Evolutionary conservation across 371 early-diverging fungal genomes (phyloP), one percentile per base, ranked within the genome.

Genomic region (Conidiobolus coronatus): DNA sequence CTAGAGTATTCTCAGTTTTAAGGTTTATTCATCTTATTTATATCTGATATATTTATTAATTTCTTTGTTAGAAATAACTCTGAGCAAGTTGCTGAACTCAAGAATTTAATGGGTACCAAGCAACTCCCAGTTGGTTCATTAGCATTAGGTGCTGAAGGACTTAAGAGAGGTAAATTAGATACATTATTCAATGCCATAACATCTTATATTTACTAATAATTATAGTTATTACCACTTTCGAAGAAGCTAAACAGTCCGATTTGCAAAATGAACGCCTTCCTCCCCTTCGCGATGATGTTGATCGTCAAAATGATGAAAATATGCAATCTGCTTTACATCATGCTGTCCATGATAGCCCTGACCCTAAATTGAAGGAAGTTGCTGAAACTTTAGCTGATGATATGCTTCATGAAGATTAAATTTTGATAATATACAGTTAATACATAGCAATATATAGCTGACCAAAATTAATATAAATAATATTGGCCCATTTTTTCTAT

Each of bases 201-300:
- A 41, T n/a, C 6, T 40, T 21, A 40, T 19, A 36, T 41, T 33
- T 17, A 13, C 45, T 40, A 17, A 37, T 24, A 35, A 23, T 43
- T 34, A 15, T 48, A 67, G 86, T 86, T 17, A 88, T 91, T 54
- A 70, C 73, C 11, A 69, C 80, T 24, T 92, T 92, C 61, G 92
- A 92, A 35, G 86, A 90, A 51, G 96, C 93, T 19, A 80, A 77
- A 53, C 65, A 62, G 12, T 79, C 79, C 22, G 93, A 95, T 61
- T 53, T 70, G 17, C 82, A 87, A 44, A 95, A 95, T 56, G 96
- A 95, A 60, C 71, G 80, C 41, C 53, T 92, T 45, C 96, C 96
- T 33, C 92, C 91, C 18, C 68, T 70, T 6, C 69, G 73, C 53
- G 67, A 65, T 50, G 67, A 63, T 36, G 63, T 59, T 33, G 66